These are phyloP conservation scores for Petunia hybrid DNA, from an alignment of 305 asterid species.

Conservation along the genomic window DNA sequence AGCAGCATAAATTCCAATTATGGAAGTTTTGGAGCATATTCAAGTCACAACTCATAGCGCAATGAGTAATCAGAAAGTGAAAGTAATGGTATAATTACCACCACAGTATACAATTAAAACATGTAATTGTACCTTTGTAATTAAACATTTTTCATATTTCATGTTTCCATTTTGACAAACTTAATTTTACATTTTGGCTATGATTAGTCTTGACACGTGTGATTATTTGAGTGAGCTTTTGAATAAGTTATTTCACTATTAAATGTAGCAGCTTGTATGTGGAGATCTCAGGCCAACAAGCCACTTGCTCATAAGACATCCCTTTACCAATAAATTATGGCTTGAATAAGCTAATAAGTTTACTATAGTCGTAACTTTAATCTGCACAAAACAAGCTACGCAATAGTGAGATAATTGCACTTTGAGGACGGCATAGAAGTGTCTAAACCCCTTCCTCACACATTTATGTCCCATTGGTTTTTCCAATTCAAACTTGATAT, in stretches of 20 bases:
- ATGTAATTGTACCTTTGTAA: constrained; percentile 13
- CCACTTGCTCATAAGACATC: constrained; percentile 23
- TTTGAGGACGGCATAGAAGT: no score
- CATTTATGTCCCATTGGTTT: no score
- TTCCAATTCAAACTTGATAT: no score
- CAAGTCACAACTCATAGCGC: constrained; percentile 28
- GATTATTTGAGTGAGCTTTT: background rate
- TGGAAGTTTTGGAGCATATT: constrained; percentile 37
- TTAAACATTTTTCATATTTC: constrained; percentile 14
- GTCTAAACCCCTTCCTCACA: no score
- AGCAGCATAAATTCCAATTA: constrained; percentile 35
- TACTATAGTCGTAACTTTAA: background rate
- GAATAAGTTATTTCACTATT: background rate
- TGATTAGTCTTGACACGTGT: background rate
- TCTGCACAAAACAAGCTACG: background rate
- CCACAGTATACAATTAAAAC: constrained; percentile 30
- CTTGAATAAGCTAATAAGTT: constrained; percentile 15
- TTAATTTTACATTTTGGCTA: background rate
- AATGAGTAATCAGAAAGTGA: constrained; percentile 28
- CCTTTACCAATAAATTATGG: background rate
- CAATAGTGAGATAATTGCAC: no score
- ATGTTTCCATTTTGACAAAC: constrained; percentile 28
- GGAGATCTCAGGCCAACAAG: constrained; percentile 5
- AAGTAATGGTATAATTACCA: constrained; percentile 29
- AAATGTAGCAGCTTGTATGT: background rate